phyloP scores from a whole-genome alignment of 2,329 filamentous ascomycete species.

The Fusarium palustre region DNA sequence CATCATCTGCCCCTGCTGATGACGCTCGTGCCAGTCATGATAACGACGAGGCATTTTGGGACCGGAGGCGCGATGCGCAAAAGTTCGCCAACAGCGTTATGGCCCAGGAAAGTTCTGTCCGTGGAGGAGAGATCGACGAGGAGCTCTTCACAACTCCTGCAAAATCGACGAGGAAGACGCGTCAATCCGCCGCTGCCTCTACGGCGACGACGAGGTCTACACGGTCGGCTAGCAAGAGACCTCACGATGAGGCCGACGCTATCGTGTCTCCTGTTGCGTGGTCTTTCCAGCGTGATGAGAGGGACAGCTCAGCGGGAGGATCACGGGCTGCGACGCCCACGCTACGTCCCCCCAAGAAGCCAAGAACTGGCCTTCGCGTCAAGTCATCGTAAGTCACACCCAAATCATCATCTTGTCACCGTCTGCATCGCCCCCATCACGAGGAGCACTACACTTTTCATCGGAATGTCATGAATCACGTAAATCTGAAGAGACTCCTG shows the following conservation, averaged over 20 bases:
- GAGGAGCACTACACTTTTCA: neutral
- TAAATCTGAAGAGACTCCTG: slow-evolving; percentile 6
- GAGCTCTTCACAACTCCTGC: slow-evolving; percentile 50
- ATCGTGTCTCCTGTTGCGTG: slow-evolving; percentile 64
- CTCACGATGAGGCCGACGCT: slow-evolving; percentile 66
- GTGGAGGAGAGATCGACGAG: slow-evolving; percentile 47
- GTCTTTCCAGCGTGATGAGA: slow-evolving; percentile 61
- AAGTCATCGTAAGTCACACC: slow-evolving; percentile 74
- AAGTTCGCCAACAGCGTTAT: slow-evolving; percentile 54
- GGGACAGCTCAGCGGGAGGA: slow-evolving; percentile 59
- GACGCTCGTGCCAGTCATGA: slow-evolving; percentile 50
- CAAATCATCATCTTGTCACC: slow-evolving; percentile 2
- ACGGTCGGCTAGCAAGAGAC: slow-evolving; percentile 64
- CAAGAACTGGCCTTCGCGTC: slow-evolving; percentile 71
- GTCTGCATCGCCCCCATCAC: slow-evolving; percentile 7
- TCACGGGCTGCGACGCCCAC: slow-evolving; percentile 73
- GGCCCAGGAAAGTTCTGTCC: slow-evolving; percentile 55
- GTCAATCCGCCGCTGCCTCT: slow-evolving; percentile 51
- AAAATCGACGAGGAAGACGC: slow-evolving; percentile 52
- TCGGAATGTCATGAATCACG: neutral
- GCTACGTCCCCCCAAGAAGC: slow-evolving; percentile 68
- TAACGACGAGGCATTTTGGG: slow-evolving; percentile 51
- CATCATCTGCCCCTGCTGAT: slow-evolving; percentile 46
- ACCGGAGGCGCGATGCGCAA: slow-evolving; percentile 54
- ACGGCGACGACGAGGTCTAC: slow-evolving; percentile 57